Evolutionary conservation across 2,329 filamentous ascomycete genomes (phyloP), one percentile per base, ranked within the genome.

Genomic region (Penicillium griseofulvum): DNA sequence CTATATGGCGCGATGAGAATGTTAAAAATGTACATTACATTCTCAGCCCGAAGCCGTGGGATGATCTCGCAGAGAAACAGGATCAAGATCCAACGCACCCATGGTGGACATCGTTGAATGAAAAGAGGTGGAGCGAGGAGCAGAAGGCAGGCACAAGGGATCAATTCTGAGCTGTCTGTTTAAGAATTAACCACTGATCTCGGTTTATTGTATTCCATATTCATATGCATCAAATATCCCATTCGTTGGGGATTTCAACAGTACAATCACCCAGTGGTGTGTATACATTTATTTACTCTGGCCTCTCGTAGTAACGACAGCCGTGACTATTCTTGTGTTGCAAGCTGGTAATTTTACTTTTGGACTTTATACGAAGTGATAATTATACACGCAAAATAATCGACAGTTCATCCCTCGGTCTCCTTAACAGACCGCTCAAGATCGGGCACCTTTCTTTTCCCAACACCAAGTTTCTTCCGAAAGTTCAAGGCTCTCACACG

Each of bases 21-120:
- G 81, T 86, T 19, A 86, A 85, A 73, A 86, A 86, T 61, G 74
- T 86, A 11, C 84, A 87, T 67, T 86, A 84, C 63, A 81, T 87
- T 38, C 65, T 87, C 52, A 81, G 76, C 48, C 83, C 83, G 31
- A 87, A 87, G 72, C 84, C 84, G 4, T 87, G 84, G 84, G 81
- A 86, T 57, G 26, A 28, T 6, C 26, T 9, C 26, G 5, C 26
- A 28, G 7, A 28, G 82, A 86, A 57, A 57, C 45, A 33, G 55
- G 56, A 47, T n/a, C 34, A 37, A 37, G 34, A 37, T 9, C 34
- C 34, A 37, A 17, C 34, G n/a, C 34, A 37, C n/a, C n/a, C 9
- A 37, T 37, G 34, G 34, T 37, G 34, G 34, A 37, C 9, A 3
- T 11, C 0, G 8, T 37, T 37, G 34, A 37, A 37, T 17, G 34